Conservation (phyloP, 108 stramenopile species). For the Nannochloropsis salina region DNA sequence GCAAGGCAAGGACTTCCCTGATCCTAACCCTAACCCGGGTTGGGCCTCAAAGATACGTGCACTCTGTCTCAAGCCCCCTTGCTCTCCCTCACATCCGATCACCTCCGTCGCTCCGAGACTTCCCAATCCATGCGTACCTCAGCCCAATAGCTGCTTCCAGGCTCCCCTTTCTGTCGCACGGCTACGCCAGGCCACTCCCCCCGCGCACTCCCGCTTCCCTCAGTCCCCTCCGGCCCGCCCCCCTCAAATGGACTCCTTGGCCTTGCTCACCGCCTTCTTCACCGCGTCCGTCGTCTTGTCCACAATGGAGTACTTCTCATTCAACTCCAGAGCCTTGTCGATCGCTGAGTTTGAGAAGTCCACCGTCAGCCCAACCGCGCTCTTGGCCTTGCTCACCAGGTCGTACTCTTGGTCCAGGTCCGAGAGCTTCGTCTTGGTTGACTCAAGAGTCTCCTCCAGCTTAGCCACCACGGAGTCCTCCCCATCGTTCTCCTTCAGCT, state of each 20-base stretch:
- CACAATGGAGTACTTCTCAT: neutral
- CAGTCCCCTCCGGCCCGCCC: neutral
- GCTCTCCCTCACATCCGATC: too few species aligned
- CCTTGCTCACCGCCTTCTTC: conserved; percentile 8
- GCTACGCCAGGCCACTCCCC: too few species aligned
- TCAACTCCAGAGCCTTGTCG: conserved; percentile 27
- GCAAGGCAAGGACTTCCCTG: too few species aligned
- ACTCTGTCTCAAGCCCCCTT: too few species aligned
- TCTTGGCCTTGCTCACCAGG: conserved; percentile 24
- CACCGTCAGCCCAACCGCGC: neutral
- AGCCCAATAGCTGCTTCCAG: too few species aligned
- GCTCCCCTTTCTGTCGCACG: too few species aligned
- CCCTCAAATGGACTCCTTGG: neutral
- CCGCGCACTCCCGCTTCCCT: neutral
- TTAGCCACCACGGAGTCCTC: neutral
- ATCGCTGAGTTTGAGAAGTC: conserved; percentile 18
- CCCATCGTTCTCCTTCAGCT: conserved; percentile 24
- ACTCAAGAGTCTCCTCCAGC: neutral
- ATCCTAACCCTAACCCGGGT: too few species aligned
- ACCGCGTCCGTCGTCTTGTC: neutral
- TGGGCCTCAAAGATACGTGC: too few species aligned
- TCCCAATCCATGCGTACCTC: too few species aligned
- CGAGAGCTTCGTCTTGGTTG: conserved; percentile 20
- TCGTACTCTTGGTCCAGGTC: conserved; percentile 31
- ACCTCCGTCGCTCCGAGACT: too few species aligned